phyloP scores from a whole-genome alignment of 2,329 filamentous ascomycete genomes.

The Cordyceps pruinosa region DNA sequence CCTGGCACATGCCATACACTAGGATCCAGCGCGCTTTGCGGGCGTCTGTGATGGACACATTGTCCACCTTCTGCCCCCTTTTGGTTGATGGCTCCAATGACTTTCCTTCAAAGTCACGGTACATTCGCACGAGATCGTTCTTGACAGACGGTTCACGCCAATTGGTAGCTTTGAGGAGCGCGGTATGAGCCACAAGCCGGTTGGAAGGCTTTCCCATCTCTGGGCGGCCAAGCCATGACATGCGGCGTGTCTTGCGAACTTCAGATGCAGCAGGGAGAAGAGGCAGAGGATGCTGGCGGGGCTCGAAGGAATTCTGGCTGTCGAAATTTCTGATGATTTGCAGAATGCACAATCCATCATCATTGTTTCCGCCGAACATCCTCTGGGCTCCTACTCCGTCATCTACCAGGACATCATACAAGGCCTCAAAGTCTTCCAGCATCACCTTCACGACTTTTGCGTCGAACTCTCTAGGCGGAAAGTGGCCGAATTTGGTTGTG shows the following conservation, averaged over 20 bases:
- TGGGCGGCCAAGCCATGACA: constrained; percentile 35
- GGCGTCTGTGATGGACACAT: constrained; percentile 51
- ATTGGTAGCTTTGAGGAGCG: constrained; percentile 47
- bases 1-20: constrained; percentile 67
- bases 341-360: constrained; percentile 62
- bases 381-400: constrained; percentile 42
- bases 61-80: constrained; percentile 50
- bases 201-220: constrained; percentile 41
- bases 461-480: constrained; percentile 58
- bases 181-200: constrained; percentile 43
- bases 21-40: constrained; percentile 74
- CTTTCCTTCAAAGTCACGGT: constrained; percentile 62
- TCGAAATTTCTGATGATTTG: constrained; percentile 65
- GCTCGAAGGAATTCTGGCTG: constrained; percentile 46
- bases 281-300: constrained; percentile 60
- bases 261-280: constrained; percentile 44
- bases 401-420: constrained; percentile 69
- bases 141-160: constrained; percentile 30
- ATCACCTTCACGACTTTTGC: constrained; percentile 54
- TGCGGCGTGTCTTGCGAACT: constrained; percentile 20
- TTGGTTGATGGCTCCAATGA: constrained; percentile 37
- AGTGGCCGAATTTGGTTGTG: constrained; percentile 60
- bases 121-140: constrained; percentile 59
- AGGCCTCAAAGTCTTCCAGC: constrained; percentile 60
- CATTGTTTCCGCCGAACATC: constrained; percentile 45